Evolutionary conservation across 2,329 filamentous ascomycete genomes (phyloP).

Genomic region (Sphaerulina musiva): DNA sequence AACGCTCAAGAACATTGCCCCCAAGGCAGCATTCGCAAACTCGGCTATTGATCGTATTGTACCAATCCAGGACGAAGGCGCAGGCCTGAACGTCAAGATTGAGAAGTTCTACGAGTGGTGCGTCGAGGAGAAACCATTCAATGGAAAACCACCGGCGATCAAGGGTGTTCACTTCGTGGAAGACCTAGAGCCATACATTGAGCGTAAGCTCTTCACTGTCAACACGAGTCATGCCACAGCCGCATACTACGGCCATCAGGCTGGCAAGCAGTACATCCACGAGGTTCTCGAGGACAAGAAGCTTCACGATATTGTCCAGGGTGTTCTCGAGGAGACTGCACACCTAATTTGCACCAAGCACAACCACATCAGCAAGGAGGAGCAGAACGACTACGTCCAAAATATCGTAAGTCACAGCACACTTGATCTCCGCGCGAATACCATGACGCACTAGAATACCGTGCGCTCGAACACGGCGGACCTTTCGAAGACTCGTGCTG

Average conservation of each 20-base stretch:
- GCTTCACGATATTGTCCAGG: conserved; percentile 73
- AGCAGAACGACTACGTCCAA: conserved; percentile 80
- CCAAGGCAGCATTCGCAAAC: conserved; percentile 86
- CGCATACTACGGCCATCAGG: conserved; percentile 88
- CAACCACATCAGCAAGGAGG: conserved; percentile 57
- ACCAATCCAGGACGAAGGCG: conserved; percentile 72
- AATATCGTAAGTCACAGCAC: conserved; percentile 63
- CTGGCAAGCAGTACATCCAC: conserved; percentile 79
- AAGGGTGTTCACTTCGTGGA: conserved; percentile 89
- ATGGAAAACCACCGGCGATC: conserved; percentile 62
- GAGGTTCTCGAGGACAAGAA: conserved; percentile 76
- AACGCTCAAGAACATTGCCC: conserved; percentile 60
- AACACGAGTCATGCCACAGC: conserved; percentile 96
- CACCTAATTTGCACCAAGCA: conserved; percentile 82
- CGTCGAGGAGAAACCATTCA: conserved; percentile 81
- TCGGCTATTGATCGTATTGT: conserved; percentile 98
- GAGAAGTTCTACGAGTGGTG: conserved; percentile 99
- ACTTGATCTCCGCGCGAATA: neutral
- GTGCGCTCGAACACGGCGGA: neutral
- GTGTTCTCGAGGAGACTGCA: conserved; percentile 78
- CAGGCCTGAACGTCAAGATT: conserved; percentile 83
- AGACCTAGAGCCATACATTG: conserved; percentile 88
- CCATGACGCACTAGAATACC: neutral
- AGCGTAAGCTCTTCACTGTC: conserved; percentile 98
- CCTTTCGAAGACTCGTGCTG: neutral